phyloP scores from a whole-genome alignment of 495 filamentous ascomycete genomes.

The Wilcoxina mikolae region DNA sequence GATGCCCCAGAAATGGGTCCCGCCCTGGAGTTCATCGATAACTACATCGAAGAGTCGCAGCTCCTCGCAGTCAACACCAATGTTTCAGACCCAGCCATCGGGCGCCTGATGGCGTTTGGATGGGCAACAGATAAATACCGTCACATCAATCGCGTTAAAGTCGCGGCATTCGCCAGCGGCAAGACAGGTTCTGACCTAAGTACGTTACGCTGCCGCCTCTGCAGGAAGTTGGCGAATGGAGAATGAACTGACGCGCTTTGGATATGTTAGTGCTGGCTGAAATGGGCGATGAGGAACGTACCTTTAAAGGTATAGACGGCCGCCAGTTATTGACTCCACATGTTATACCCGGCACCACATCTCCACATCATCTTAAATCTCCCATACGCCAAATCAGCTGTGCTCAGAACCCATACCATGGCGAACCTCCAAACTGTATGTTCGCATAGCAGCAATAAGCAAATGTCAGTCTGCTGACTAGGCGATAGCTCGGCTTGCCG shows the following conservation, averaged over 20 bases:
- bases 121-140: conserved; percentile 7
- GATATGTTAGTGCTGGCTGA: conserved; percentile 1
- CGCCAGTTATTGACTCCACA: background rate
- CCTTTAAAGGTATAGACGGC: background rate
- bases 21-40: conserved; percentile 13
- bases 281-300: background rate
- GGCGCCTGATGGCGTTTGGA: conserved; percentile 16
- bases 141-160: conserved; percentile 1
- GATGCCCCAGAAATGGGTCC: conserved; percentile 24
- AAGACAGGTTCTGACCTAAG: conserved; percentile 13
- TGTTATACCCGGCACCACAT: background rate
- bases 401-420: background rate
- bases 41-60: conserved; percentile 19
- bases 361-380: background rate
- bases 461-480: background rate
- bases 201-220: background rate
- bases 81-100: conserved; percentile 9
- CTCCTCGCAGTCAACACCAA: conserved; percentile 15
- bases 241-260: background rate
- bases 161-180: conserved; percentile 11
- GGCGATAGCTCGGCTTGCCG: conserved; percentile 13
- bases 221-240: background rate
- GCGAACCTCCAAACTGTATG: background rate
- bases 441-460: background rate
- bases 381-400: conserved; percentile 2